Percentiles rank a stretch among this genome's conserved stretches.
Conservation (phyloP, 2,329 filamentous ascomycete species). For the Dothideomycetes sp. region DNA sequence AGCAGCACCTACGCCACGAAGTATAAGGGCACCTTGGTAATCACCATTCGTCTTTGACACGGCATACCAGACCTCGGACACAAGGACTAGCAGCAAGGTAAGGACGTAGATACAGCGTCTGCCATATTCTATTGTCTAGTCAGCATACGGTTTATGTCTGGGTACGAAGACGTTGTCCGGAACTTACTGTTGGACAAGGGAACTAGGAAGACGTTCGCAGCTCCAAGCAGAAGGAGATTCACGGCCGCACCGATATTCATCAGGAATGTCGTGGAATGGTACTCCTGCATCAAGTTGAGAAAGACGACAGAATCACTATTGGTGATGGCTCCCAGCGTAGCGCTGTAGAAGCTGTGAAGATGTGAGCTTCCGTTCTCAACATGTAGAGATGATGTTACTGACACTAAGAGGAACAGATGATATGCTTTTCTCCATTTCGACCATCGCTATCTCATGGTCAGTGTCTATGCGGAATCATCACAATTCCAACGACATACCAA, state of each 20-base stretch:
- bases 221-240: conserved; percentile 13
- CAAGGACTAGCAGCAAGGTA: conserved; percentile 10
- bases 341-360: conserved; percentile 10
- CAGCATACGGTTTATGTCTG: background rate
- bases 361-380: background rate
- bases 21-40: conserved; percentile 13
- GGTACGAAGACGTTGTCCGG: too few relatives aligned
- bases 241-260: conserved; percentile 15
- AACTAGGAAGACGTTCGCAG: conserved; percentile 15
- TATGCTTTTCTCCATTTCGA: conserved; percentile 15
- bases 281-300: conserved; percentile 13
- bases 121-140: conserved; percentile 11
- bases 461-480: background rate
- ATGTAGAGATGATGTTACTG: background rate
- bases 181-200: conserved; percentile 16
- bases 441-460: conserved; percentile 13
- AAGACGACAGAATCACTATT: conserved; percentile 17
- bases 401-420: conserved; percentile 15
- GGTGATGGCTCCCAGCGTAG: conserved; percentile 17
- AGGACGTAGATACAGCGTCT: conserved; percentile 14
- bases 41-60: conserved; percentile 14
- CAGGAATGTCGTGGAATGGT: conserved; percentile 11
- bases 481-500: conserved; percentile 4
- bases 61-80: conserved; percentile 15
- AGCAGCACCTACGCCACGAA: conserved; percentile 14